phyloP scores from a whole-genome alignment of 1,284 basidiomycete species.

The Puccinia horiana region DNA sequence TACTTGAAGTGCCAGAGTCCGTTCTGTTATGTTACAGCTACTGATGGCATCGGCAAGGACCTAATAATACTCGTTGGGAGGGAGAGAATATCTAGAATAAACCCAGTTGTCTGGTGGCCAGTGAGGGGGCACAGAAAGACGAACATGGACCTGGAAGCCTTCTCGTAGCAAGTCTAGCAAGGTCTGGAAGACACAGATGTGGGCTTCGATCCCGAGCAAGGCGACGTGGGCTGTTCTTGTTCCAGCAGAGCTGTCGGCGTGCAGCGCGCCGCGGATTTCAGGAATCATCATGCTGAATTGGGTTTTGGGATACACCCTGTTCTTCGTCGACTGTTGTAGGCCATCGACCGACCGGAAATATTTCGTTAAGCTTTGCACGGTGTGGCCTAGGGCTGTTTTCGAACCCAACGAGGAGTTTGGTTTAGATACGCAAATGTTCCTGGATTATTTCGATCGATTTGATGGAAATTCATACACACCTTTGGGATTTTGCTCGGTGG shows the following conservation, averaged over 20 bases:
- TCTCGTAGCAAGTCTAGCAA: constrained; percentile 54
- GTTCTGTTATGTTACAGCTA: constrained; percentile 56
- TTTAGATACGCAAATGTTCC: background rate
- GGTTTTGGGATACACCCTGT: constrained; percentile 51
- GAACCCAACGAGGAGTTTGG: background rate
- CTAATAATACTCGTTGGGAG: background rate
- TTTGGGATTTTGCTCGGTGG: constrained; percentile 56
- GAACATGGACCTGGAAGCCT: constrained; percentile 54
- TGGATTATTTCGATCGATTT: constrained; percentile 51
- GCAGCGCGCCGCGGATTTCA: constrained; percentile 50
- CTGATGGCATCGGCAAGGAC: constrained; percentile 56
- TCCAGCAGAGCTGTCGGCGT: background rate
- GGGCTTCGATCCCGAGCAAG: constrained; percentile 52
- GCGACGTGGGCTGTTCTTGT: constrained; percentile 30
- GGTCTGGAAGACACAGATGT: constrained; percentile 57
- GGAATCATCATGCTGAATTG: constrained; percentile 56
- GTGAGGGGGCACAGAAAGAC: background rate
- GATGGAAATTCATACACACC: constrained; percentile 52
- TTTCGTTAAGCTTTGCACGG: constrained; percentile 36
- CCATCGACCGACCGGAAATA: background rate
- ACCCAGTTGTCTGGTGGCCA: background rate
- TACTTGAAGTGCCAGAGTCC: constrained; percentile 54
- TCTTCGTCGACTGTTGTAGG: background rate
- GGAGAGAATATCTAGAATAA: background rate
- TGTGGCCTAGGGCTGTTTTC: constrained; percentile 49